Conservation (phyloP, 1,284 basidiomycete genomes). For the Fomitiporia mediterranea region DNA sequence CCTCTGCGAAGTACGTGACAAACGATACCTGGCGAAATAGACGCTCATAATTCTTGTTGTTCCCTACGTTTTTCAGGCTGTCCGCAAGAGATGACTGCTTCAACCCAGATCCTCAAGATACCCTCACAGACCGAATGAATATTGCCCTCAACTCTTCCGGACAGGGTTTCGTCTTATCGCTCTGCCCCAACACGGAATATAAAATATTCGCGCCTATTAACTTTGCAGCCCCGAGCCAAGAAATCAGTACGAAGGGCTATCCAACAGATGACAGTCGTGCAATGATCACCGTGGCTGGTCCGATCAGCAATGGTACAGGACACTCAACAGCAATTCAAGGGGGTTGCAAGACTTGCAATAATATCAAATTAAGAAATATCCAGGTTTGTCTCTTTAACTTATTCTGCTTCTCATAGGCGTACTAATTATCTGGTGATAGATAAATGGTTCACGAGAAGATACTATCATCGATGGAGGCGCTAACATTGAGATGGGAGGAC, state of each 20-base stretch:
- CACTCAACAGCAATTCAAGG: conserved; percentile 72
- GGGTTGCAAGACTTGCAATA: conserved; percentile 50
- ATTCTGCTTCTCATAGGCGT: background rate
- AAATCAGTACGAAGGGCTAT: conserved; percentile 74
- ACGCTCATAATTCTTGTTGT: background rate
- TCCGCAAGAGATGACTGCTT: conserved; percentile 35
- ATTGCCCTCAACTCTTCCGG: conserved; percentile 59
- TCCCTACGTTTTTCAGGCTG: background rate
- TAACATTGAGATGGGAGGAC: conserved; percentile 75
- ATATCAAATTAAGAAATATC: conserved; percentile 61
- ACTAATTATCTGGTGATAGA: conserved; percentile 34
- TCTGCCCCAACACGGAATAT: conserved; percentile 64
- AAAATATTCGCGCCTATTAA: conserved; percentile 56
- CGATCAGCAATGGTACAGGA: conserved; percentile 47
- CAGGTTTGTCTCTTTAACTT: conserved; percentile 46
- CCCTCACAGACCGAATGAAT: conserved; percentile 68
- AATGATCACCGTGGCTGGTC: conserved; percentile 53
- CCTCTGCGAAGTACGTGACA: conserved; percentile 1
- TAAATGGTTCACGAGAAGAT: conserved; percentile 59
- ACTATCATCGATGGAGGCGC: conserved; percentile 57
- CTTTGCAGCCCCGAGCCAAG: conserved; percentile 64
- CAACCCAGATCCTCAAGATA: conserved; percentile 52
- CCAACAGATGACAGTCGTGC: conserved; percentile 56
- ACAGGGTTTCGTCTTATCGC: conserved; percentile 53
- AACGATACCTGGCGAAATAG: background rate